Base-by-base conservation (phyloP, 2,329 filamentous ascomycete genomes). In the Sarocladiaceae sp. region DNA sequence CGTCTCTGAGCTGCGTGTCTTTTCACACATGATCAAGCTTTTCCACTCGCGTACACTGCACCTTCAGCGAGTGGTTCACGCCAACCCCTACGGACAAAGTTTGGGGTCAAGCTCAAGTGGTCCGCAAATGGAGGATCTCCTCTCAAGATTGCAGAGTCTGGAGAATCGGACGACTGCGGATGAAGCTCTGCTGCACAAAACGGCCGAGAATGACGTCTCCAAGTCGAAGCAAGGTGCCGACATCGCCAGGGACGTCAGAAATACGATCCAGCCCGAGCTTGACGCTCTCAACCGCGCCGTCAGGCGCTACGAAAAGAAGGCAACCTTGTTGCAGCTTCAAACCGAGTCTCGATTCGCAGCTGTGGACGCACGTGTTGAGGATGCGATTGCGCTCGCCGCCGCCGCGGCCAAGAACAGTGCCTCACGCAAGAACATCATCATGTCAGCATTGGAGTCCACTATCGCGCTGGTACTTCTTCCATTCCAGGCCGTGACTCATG, bases 231-330 rank as follows among this genome's bases (percentile, higher is more conserved):
- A 69, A 50, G 60, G 69, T 48, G 60, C 68, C 5, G 65, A 62
- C 3, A 60, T 76, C 29, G 65, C 70, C 37, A 70, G 68, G 4
- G 81, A 87, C 47, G 72, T 87, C 11, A 76, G 80, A 33, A 78
- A 78, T 48, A 68, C 71, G 21, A 70, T 91, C 10, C 85, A 89
- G 52, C 83, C 88, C 1, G 88, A 96, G 47, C 73, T 97, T 5
- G 90, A 96, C 55, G 87, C 88, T 0, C 69, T 97, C 24, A 93
- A 89, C 54, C 82, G 91, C 39, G 90, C 91, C 3, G 85, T 97
- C 34, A 78, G 91, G 16, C 81, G 88, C 27, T 95, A 95, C 55
- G 91, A 97, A 67, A 96, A 95, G 66, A 86, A 89, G 55, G 81
- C 85, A 4, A 83, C 83, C 0, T 70, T 90, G 6, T 76, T 89